phyloP scores from a whole-genome alignment of 148 eudicot genomes.

The Beta vulgaris region DNA sequence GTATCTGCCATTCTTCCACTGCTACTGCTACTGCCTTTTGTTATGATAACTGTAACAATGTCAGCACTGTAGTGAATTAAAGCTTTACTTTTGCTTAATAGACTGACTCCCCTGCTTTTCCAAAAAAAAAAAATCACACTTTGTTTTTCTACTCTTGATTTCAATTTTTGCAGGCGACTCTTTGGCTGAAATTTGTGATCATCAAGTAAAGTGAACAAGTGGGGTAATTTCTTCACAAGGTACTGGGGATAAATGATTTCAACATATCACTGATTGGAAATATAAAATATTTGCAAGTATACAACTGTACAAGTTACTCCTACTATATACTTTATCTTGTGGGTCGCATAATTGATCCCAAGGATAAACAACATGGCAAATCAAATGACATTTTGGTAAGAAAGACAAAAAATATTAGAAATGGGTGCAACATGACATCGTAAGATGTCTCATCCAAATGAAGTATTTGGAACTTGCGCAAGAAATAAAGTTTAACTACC shows the following conservation, averaged over 20 bases:
- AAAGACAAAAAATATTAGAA: too few relatives aligned
- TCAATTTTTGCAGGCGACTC: background rate
- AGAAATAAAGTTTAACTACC: too few relatives aligned
- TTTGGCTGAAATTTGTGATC: slow-evolving; percentile 1
- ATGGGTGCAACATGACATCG: too few relatives aligned
- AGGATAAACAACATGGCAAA: too few relatives aligned
- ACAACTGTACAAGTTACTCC: too few relatives aligned
- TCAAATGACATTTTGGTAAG: too few relatives aligned
- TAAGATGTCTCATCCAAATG: too few relatives aligned
- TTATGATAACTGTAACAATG: slow-evolving; percentile 27
- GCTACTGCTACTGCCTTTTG: slow-evolving; percentile 22
- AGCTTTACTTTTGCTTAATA: slow-evolving; percentile 1
- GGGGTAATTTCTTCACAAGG: background rate
- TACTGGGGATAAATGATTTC: background rate
- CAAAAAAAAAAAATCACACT: too few relatives aligned
- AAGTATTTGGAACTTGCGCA: too few relatives aligned
- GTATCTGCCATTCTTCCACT: slow-evolving; percentile 29
- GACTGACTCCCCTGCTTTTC: background rate
- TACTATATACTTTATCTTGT: too few relatives aligned
- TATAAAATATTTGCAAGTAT: too few relatives aligned
- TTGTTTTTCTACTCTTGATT: background rate
- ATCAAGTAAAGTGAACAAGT: background rate
- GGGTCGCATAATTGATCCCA: too few relatives aligned
- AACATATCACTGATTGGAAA: background rate
- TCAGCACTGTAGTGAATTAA: slow-evolving; percentile 23